Evolutionary conservation across 768 basidiomycete species (phyloP).

Genomic region (Mycena galericulata): DNA sequence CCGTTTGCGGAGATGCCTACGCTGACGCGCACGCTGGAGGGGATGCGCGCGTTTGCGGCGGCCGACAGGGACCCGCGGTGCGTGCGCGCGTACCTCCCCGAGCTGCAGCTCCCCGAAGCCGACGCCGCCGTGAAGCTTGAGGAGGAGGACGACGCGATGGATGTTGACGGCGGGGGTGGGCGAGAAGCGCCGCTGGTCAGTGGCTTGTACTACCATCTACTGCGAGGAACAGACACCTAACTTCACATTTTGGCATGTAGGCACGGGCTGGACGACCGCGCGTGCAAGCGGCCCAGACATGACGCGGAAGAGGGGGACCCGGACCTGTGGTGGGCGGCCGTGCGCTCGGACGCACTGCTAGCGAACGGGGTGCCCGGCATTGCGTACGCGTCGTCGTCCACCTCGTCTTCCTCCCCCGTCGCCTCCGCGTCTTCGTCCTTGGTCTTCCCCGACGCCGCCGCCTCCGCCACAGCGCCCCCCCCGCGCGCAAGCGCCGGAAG

Average conservation of each 20-base stretch:
- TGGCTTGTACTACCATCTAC: not conserved
- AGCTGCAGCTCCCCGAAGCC: no score
- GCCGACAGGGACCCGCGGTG: conserved; percentile 69
- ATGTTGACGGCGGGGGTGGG: conserved; percentile 57
- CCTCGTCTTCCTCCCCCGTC: conserved; percentile 17
- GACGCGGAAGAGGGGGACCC: conserved; percentile 61
- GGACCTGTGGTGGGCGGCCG: conserved; percentile 82
- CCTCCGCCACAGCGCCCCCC: no score
- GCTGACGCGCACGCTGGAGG: conserved; percentile 74
- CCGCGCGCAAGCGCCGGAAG: conserved; percentile 49
- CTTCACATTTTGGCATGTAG: no score
- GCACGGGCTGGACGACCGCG: conserved; percentile 54
- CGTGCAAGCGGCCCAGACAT: conserved; percentile 73
- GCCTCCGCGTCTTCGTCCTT: no score
- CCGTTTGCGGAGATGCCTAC: conserved; percentile 76
- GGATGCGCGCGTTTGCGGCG: conserved; percentile 77
- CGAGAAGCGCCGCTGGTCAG: conserved; percentile 68
- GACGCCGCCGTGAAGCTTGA: conserved; percentile 32
- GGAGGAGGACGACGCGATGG: conserved; percentile 52
- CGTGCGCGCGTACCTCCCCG: conserved; percentile 40
- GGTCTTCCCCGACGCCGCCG: no score
- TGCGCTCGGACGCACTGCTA: conserved; percentile 70
- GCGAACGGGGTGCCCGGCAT: conserved; percentile 74
- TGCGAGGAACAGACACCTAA: not conserved
- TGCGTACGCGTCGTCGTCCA: conserved; percentile 42